A percentile compares a stretch with the other conserved stretches of the same genome.
Evolutionary conservation across 2,329 filamentous ascomycete genomes (phyloP).

Genomic region (Aspergillus quadrilineatus): DNA sequence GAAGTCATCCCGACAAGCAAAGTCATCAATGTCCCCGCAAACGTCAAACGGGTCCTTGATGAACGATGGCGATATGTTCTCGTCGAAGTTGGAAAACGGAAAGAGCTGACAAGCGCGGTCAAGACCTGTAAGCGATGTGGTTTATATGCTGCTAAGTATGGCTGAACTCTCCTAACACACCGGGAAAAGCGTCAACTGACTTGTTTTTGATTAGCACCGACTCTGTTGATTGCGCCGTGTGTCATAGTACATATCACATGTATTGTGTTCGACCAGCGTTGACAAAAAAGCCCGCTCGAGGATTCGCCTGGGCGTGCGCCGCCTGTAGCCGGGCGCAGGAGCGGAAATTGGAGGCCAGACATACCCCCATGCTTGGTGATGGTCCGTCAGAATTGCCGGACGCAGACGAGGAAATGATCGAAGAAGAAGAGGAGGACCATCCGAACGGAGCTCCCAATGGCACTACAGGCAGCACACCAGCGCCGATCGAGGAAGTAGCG

Average conservation of each 20-base stretch:
- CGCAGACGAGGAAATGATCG: conserved; percentile 64
- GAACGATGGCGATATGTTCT: conserved; percentile 96
- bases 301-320: conserved; percentile 97
- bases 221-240: conserved; percentile 96
- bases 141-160: conserved; percentile 86
- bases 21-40: conserved; percentile 93
- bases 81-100: conserved; percentile 88
- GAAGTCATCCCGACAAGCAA: conserved; percentile 88
- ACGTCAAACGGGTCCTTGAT: conserved; percentile 92
- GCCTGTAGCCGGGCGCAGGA: conserved; percentile 96
- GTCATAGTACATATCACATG: conserved; percentile 96
- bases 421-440: conserved; percentile 74
- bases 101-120: conserved; percentile 92
- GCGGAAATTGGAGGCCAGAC: conserved; percentile 82
- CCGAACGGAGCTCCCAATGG: conserved; percentile 52
- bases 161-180: conserved; percentile 1
- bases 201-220: conserved; percentile 63
- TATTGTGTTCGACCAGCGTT: conserved; percentile 90
- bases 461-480: conserved; percentile 65
- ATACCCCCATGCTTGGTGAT: conserved; percentile 70
- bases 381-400: conserved; percentile 53
- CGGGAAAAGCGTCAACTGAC: conserved; percentile 14
- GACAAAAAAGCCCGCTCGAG: conserved; percentile 92
- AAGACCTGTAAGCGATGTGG: conserved; percentile 94
- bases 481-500: conserved; percentile 54